Conservation (phyloP, 2,329 filamentous ascomycete species). For the Lasiodiplodia sp. region DNA sequence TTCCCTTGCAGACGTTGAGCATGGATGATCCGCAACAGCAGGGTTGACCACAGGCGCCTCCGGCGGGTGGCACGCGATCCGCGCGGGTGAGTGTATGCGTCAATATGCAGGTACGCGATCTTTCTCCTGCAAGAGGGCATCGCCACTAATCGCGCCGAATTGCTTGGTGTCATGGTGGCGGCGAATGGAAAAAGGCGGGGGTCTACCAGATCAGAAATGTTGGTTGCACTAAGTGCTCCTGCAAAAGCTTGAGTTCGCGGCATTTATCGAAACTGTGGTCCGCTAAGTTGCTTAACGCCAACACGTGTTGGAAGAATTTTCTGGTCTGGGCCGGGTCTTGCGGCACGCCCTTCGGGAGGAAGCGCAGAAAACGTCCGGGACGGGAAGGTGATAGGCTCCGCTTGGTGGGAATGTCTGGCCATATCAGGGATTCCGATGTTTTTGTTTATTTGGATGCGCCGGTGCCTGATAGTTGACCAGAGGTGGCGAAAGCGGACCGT, state of each 20-base stretch:
- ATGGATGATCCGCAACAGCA: background rate
- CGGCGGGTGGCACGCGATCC: background rate
- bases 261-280: background rate
- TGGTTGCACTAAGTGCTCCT: background rate
- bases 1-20: background rate
- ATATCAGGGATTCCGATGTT: background rate
- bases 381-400: background rate
- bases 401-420: background rate
- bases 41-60: too few relatives aligned
- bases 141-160: background rate
- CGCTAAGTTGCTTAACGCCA: background rate
- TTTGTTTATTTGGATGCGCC: background rate
- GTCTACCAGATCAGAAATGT: background rate
- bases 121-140: background rate
- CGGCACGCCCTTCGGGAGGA: background rate
- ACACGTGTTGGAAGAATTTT: background rate
- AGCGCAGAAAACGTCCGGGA: background rate
- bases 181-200: background rate
- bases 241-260: background rate
- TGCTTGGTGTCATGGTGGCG: background rate
- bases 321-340: background rate
- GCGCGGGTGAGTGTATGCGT: background rate
- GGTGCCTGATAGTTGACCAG: background rate
- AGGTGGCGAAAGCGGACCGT: background rate
- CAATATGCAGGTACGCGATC: background rate